phyloP scores from a whole-genome alignment of 2,329 filamentous ascomycete species.

The Pezicula radicicola region DNA sequence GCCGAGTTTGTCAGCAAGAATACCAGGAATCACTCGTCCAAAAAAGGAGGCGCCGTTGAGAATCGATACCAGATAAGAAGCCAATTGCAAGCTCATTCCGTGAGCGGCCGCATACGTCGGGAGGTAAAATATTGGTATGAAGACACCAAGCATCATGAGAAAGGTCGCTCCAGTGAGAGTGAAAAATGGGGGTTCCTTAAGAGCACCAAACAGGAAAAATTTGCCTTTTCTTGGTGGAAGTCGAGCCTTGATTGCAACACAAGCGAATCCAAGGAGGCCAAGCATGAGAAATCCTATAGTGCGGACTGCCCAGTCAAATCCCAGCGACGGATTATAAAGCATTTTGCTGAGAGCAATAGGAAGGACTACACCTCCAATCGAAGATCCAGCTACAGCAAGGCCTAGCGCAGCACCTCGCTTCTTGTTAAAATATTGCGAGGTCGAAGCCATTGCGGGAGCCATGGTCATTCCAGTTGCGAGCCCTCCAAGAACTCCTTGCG shows the following conservation, averaged over 20 bases:
- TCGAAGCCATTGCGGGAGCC: slow-evolving; percentile 27
- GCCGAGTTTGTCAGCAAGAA: slow-evolving; percentile 30
- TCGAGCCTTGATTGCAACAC: slow-evolving; percentile 45
- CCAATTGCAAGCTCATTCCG: slow-evolving; percentile 19
- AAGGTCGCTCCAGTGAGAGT: slow-evolving; percentile 37
- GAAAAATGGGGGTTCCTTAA: slow-evolving; percentile 38
- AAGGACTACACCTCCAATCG: slow-evolving; percentile 52
- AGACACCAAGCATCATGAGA: slow-evolving; percentile 25
- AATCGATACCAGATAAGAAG: slow-evolving; percentile 18
- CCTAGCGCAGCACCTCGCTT: slow-evolving; percentile 45
- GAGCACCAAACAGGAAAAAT: slow-evolving; percentile 46
- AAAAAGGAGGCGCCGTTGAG: slow-evolving; percentile 29
- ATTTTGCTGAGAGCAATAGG: slow-evolving; percentile 56
- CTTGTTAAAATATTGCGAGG: slow-evolving; percentile 48
- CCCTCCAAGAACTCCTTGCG: slow-evolving; percentile 28
- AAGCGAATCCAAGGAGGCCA: slow-evolving; percentile 43
- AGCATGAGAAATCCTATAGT: slow-evolving; percentile 37
- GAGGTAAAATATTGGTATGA: slow-evolving; percentile 27
- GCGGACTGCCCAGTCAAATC: slow-evolving; percentile 29
- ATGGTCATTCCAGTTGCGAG: slow-evolving; percentile 38
- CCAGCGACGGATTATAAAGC: slow-evolving; percentile 30
- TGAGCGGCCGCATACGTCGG: slow-evolving; percentile 24
- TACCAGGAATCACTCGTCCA: slow-evolving; percentile 31
- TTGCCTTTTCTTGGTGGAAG: slow-evolving; percentile 36
- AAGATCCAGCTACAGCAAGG: slow-evolving; percentile 43